These are phyloP conservation scores for Plasmodium vivax DNA, from an alignment of 169 alveolate genomes.

Conservation along the genomic window DNA sequence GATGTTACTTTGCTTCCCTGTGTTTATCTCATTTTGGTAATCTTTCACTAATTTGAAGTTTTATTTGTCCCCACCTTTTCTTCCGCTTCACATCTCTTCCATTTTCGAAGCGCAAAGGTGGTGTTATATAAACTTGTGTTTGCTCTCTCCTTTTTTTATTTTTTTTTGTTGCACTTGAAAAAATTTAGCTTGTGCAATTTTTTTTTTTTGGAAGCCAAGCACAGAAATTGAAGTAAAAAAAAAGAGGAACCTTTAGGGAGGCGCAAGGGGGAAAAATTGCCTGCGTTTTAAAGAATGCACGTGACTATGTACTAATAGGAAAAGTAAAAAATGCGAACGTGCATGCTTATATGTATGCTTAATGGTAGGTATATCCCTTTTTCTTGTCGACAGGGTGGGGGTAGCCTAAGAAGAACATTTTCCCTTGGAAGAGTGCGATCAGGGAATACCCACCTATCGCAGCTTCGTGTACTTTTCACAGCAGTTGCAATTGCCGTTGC, in stretches of 20 bases:
- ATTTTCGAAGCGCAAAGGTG: not conserved
- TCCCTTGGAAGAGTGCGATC: not conserved
- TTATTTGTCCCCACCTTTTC: not conserved
- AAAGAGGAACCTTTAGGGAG: not conserved
- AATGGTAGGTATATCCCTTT: not conserved
- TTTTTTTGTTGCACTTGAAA: not conserved
- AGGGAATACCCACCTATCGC: not conserved
- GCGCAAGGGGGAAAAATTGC: not conserved
- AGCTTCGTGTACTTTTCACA: not conserved
- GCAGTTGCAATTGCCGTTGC: not conserved
- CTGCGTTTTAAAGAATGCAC: not conserved
- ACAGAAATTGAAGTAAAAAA: not conserved
- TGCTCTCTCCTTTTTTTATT: not conserved
- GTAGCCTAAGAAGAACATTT: not conserved
- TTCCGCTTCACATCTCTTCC: not conserved
- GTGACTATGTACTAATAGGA: not conserved
- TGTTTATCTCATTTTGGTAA: not conserved
- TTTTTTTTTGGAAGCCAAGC: not conserved
- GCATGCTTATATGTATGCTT: not conserved
- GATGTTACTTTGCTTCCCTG: not conserved
- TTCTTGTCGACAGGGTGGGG: not conserved
- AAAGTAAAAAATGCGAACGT: not conserved
- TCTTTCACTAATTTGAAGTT: not conserved
- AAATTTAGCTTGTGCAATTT: constrained; percentile 5
- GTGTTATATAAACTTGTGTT: not conserved